Evolutionary conservation across 345 rosid species (phyloP), one percentile per base, ranked within the genome.

Genomic region (Linum tenue): DNA sequence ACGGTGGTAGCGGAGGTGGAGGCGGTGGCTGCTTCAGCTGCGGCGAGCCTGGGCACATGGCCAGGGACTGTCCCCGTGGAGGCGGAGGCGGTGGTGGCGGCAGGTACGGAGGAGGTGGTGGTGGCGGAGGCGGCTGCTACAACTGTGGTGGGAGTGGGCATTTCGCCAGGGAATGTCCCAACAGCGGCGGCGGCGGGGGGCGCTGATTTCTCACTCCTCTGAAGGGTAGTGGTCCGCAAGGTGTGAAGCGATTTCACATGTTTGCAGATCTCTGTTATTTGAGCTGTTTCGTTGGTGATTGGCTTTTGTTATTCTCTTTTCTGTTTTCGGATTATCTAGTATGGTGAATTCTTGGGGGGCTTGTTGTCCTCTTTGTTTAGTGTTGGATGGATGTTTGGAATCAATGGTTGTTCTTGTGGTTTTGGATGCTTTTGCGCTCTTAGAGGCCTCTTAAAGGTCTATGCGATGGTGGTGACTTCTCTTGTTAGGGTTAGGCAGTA

Each of bases 61-160:
- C 82, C 38, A 82, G 84, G 0, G 84, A n/a, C n/a, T n/a, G n/a
- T n/a, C 70, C 70, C 16, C 81, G 78, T 68, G 72, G 82, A 0
- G 69, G 83, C 0, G 75, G 88, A 0, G 78, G 79, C 0, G 84
- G 84, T 0, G 84, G 4, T 68, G 85, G 69, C 0, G 73, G 69
- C 1, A 64, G 67, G 67, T 66, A 72, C 0, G 75, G 73, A 8
- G 75, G 80, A 1, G 73, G 80, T 0, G 68, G 80, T 0, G 70
- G 72, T 0, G 79, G 84, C 0, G 83, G 83, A 0, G 82, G 88
- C 0, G 81, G 83, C 76, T 91, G 97, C 62, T 91, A 83, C 72
- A 85, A 76, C 82, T 91, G 97, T 55, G 97, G 97, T 0, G 88
- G 69, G 58, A 73, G 90, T 0, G 98, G 98, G 0, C 98, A 92